Conservation (phyloP, 192 early-diverging fungal species). For the Dimargaris xerosporica region DNA sequence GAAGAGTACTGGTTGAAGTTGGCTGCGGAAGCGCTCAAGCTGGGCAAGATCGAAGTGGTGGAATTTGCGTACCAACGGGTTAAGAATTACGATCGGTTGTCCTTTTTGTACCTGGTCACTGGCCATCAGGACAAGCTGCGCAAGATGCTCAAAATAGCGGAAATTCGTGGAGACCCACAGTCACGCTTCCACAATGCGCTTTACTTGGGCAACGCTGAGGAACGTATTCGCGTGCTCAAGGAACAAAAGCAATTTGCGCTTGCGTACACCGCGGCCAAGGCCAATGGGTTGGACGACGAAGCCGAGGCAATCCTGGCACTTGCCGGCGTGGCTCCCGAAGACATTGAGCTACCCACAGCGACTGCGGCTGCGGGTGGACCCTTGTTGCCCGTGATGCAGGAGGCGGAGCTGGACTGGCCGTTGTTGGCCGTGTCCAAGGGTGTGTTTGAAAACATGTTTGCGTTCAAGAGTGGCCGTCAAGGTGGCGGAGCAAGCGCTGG, state of each 20-base stretch:
- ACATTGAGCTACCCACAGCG: constrained; percentile 26
- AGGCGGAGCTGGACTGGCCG: constrained; percentile 85
- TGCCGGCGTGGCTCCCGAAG: constrained; percentile 50
- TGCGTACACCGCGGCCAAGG: constrained; percentile 84
- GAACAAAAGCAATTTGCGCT: constrained; percentile 82
- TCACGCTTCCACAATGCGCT: constrained; percentile 86
- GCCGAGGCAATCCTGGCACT: constrained; percentile 66
- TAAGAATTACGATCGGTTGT: constrained; percentile 84
- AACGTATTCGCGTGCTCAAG: constrained; percentile 66
- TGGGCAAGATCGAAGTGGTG: constrained; percentile 71
- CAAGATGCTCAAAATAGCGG: constrained; percentile 92
- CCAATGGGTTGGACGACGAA: constrained; percentile 72
- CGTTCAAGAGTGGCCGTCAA: constrained; percentile 30
- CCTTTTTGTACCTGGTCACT: constrained; percentile 87
- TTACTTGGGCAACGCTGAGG: constrained; percentile 82
- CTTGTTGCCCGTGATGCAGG: constrained; percentile 51
- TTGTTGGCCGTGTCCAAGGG: constrained; percentile 65
- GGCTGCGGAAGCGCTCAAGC: constrained; percentile 71
- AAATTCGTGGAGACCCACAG: constrained; percentile 69
- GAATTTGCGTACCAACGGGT: constrained; percentile 84
- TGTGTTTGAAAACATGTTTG: constrained; percentile 69
- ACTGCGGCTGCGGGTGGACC: constrained; percentile 43
- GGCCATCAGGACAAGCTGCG: constrained; percentile 83
- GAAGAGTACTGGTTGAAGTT: constrained; percentile 85
- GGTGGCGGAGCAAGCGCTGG: constrained; percentile 41